Base-by-base conservation (phyloP, 2,329 filamentous ascomycete species). In the Blastomyces emzantsi region DNA sequence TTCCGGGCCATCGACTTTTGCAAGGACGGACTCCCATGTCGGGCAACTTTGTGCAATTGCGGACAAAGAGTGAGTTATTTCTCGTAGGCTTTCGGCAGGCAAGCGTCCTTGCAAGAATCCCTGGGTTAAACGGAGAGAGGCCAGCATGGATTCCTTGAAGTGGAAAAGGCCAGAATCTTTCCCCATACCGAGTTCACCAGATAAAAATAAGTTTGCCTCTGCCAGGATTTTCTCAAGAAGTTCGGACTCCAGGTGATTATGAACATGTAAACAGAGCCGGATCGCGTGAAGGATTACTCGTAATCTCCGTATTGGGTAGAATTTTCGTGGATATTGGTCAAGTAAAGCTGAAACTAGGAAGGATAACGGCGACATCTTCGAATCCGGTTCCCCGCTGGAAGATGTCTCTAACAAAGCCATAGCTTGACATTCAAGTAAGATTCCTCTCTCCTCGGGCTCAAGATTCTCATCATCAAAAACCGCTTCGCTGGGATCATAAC, bases 1-100 rank as follows among this genome's bases (percentile, higher is more conserved):
- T 22, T 79, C 76, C 8, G 78, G 68, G 67, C 85, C 79, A 56
- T 84, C 81, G n/a, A 88, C 70, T 17, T 73, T 71, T 15, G 73
- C 69, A 17, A 74, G 64, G 22, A 87, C 67, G 7, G 75, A 72
- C 8, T 74, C 68, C 72, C 76, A 74, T 43, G 78, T 76, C 51
- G 73, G 66, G 66, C 83, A 81, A 33, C 77, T 72, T 56, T 71
- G 73, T 36, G 79, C 71, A 60, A 85, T 77, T 28, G 67, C 69
- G 39, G 65, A 69, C 74, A 77, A 78, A 6, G 71, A 75, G 7
- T 72, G 66, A 57, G 77, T 69, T 0, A 75, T 70, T 3, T 66
- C 62, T 22, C 71, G 67, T 6, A 78, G 62, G 17, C 71, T 66
- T 8, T 70, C 67, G 4, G 66, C 54, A 25, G 67, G 67, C 1